Evolutionary conservation across 2,329 filamentous ascomycete species (phyloP).

Genomic region (Diaporthe helianthi): DNA sequence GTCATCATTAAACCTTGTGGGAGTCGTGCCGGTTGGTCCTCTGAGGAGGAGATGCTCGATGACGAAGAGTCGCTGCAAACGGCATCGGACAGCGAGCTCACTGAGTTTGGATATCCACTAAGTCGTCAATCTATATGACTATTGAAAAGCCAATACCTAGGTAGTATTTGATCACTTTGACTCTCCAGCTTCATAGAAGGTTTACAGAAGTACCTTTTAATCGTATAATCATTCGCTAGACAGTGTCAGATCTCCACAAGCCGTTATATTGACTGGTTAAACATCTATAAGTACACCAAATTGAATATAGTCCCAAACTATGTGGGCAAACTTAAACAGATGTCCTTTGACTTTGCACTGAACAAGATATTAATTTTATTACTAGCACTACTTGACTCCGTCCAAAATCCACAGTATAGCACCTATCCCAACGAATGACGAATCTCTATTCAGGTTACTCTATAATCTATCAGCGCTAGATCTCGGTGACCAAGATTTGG

Average conservation of each 20-base stretch:
- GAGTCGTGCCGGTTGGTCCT: constrained; percentile 3
- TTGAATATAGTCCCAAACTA: no score
- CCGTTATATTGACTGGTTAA: no score
- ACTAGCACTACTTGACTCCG: no score
- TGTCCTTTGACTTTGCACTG: no score
- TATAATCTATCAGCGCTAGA: no score
- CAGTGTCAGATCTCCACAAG: not conserved
- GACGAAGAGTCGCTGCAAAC: not conserved
- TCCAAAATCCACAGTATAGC: no score
- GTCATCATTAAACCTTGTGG: not conserved
- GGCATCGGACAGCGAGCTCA: not conserved
- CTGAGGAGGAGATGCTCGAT: constrained; percentile 4
- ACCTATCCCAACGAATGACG: no score
- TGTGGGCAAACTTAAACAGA: no score
- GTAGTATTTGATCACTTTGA: not conserved
- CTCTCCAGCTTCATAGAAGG: not conserved
- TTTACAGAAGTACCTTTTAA: not conserved
- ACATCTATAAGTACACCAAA: no score
- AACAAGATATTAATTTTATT: no score
- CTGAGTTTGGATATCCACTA: not conserved
- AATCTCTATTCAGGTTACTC: no score
- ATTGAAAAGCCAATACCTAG: not conserved
- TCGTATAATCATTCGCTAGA: not conserved
- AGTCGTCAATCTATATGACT: not conserved
- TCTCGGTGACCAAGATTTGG: no score